Percentiles rank a stretch among this genome's conserved stretches.
phyloP scores from a whole-genome alignment of 805 yeast genomes.

The Blastobotrys peoriensis region DNA sequence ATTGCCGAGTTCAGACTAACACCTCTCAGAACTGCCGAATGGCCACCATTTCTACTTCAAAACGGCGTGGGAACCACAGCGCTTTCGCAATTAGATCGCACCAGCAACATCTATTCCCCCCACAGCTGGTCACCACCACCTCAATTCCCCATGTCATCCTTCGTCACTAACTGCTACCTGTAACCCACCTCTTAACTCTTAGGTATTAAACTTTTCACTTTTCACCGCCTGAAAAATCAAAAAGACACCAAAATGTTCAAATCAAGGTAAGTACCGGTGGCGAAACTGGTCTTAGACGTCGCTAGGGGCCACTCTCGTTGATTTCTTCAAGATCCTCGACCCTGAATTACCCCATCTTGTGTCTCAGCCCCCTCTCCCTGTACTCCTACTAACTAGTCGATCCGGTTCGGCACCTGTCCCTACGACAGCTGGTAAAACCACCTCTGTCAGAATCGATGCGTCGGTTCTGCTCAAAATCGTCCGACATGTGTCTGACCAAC shows the following conservation, averaged over 20 bases:
- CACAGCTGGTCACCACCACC: too few species aligned
- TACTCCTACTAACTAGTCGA: background rate
- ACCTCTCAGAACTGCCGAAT: background rate
- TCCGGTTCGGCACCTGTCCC: slow-evolving; percentile 7
- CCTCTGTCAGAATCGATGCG: slow-evolving; percentile 21
- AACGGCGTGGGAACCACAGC: background rate
- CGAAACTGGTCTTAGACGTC: background rate
- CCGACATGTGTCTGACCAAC: slow-evolving; percentile 59
- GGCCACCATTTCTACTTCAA: background rate
- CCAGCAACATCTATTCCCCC: background rate
- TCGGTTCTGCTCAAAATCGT: slow-evolving; percentile 47
- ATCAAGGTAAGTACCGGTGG: background rate
- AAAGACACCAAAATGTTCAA: background rate
- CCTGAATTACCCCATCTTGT: too few species aligned
- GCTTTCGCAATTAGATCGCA: background rate
- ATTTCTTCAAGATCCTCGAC: background rate
- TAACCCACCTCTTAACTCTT: background rate
- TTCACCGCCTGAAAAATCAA: background rate
- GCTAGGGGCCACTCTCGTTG: background rate
- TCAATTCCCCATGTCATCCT: too few species aligned
- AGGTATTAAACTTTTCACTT: background rate
- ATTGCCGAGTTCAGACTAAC: background rate
- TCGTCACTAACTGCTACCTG: too few species aligned
- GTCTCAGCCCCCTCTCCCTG: too few species aligned
- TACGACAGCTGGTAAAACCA: slow-evolving; percentile 11